Percentiles rank a stretch among this genome's conserved stretches.
Conservation (phyloP, 805 yeast species). For the Hanseniaspora thailandica region DNA sequence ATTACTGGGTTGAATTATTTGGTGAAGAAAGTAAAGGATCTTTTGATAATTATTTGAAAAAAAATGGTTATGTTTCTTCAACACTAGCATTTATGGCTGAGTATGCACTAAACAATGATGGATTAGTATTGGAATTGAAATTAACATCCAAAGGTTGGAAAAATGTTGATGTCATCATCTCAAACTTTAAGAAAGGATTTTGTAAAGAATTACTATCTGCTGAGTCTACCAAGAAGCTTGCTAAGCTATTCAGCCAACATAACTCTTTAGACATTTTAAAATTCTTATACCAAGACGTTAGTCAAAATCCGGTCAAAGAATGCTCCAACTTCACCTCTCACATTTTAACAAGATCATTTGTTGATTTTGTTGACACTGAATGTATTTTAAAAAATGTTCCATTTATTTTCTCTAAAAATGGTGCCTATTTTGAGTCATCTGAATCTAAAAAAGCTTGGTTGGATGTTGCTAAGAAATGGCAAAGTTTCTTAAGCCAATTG, state of each 20-base stretch:
- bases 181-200: constrained; percentile 25
- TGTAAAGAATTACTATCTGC: constrained; percentile 18
- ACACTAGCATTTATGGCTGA: constrained; percentile 35
- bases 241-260: constrained; percentile 37
- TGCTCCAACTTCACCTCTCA: constrained; percentile 33
- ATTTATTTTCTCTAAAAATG: constrained; percentile 22
- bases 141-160: constrained; percentile 39
- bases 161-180: constrained; percentile 29
- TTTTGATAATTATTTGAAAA: constrained; percentile 33
- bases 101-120: constrained; percentile 29
- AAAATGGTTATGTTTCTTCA: constrained; percentile 29
- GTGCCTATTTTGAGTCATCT: constrained; percentile 27
- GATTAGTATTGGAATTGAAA: constrained; percentile 40
- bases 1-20: constrained; percentile 44
- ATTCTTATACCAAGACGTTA: constrained; percentile 33
- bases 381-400: constrained; percentile 38
- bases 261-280: constrained; percentile 37
- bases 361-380: constrained; percentile 21
- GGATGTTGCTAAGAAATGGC: constrained; percentile 30
- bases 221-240: constrained; percentile 23
- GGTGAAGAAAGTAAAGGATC: constrained; percentile 54
- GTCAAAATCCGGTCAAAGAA: constrained; percentile 37
- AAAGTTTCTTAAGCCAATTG: constrained; percentile 25
- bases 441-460: constrained; percentile 36
- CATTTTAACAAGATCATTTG: constrained; percentile 31